These are phyloP conservation scores for Lenzites betulinus DNA, from an alignment of 768 basidiomycete genomes.

Conservation along the genomic window DNA sequence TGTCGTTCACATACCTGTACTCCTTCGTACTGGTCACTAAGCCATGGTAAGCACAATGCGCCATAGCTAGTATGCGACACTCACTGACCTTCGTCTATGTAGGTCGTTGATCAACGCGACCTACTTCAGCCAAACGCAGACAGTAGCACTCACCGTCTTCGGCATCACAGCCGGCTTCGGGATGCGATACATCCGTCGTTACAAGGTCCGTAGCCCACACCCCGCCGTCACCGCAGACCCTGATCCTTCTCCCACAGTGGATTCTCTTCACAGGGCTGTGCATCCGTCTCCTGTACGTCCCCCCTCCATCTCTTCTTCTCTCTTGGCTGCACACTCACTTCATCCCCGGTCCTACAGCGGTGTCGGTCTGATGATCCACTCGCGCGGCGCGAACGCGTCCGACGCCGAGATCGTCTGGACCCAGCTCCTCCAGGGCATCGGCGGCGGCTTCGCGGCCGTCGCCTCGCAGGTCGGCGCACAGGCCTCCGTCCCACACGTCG, in stretches of 20 bases:
- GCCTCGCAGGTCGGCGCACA: conserved; percentile 48
- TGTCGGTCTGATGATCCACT: conserved; percentile 33
- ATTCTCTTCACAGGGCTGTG: conserved; percentile 42
- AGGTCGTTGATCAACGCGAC: conserved; percentile 37
- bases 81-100: background rate
- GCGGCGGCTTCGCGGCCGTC: conserved; percentile 52
- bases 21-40: conserved; percentile 53
- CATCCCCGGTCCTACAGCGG: conserved; percentile 16
- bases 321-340: background rate
- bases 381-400: conserved; percentile 25
- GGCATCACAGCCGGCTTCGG: conserved; percentile 48
- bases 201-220: conserved; percentile 46
- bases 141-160: conserved; percentile 47
- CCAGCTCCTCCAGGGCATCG: conserved; percentile 52
- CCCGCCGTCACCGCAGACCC: background rate
- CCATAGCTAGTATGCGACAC: background rate
- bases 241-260: conserved; percentile 8
- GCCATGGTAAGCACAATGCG: conserved; percentile 43
- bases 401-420: conserved; percentile 44
- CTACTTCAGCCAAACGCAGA: conserved; percentile 42
- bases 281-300: conserved; percentile 30
- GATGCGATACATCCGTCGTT: conserved; percentile 44
- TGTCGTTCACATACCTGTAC: conserved; percentile 75
- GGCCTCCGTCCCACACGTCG: conserved; percentile 48
- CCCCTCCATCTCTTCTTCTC: background rate